These are phyloP conservation scores for Tetrapisispora phaffii DNA, from an alignment of 805 yeast genomes.

Conservation along the genomic window DNA sequence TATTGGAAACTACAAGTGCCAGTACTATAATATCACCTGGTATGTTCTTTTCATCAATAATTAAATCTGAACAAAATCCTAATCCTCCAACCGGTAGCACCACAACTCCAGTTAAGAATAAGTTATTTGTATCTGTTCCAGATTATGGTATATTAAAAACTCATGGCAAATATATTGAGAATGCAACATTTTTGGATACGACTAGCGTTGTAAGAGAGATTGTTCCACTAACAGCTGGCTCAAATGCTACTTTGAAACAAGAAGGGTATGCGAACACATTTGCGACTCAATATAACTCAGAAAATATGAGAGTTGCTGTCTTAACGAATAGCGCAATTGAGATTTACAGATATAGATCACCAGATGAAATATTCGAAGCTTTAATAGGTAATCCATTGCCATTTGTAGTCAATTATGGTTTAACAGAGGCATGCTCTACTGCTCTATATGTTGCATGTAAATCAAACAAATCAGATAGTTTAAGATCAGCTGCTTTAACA, in stretches of 20 bases:
- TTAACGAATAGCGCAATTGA: constrained; percentile 72
- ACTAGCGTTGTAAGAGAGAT: constrained; percentile 62
- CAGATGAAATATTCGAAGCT: constrained; percentile 65
- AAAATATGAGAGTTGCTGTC: constrained; percentile 66
- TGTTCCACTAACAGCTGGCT: constrained; percentile 56
- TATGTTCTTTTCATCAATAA: constrained; percentile 63
- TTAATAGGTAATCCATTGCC: constrained; percentile 60
- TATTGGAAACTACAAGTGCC: constrained; percentile 48
- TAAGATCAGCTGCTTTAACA: constrained; percentile 35
- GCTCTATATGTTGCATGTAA: constrained; percentile 78
- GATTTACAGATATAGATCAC: constrained; percentile 67
- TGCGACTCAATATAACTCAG: constrained; percentile 71
- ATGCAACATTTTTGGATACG: constrained; percentile 62
- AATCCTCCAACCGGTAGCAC: constrained; percentile 13
- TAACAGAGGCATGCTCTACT: constrained; percentile 82
- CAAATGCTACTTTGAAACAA: constrained; percentile 65
- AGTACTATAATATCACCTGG: constrained; percentile 73
- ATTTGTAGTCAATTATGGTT: constrained; percentile 71
- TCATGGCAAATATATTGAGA: constrained; percentile 63
- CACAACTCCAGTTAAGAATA: constrained; percentile 22
- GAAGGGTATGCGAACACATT: constrained; percentile 76
- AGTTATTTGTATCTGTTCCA: constrained; percentile 65
- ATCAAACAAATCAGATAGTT: constrained; percentile 46
- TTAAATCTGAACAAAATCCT: constrained; percentile 20
- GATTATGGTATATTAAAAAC: constrained; percentile 79